Evolutionary conservation across 768 basidiomycete species (phyloP).

Genomic region (Tephrocybe rancida): DNA sequence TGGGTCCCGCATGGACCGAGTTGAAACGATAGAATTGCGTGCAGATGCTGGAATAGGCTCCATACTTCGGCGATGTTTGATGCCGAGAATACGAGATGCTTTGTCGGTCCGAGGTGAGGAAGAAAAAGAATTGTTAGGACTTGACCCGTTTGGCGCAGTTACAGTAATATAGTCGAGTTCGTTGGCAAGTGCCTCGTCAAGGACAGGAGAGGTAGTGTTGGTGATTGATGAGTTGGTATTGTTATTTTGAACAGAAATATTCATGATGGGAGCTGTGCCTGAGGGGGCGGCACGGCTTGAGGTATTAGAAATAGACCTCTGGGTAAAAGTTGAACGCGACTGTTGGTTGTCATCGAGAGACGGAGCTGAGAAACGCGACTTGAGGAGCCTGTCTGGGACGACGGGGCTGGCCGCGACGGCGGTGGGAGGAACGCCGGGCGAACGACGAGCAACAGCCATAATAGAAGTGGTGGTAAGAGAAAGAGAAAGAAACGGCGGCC

Average conservation of each 20-base stretch:
- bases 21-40: slow-evolving; percentile 78
- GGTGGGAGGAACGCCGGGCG: slow-evolving; percentile 30
- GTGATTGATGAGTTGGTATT: slow-evolving; percentile 23
- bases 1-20: slow-evolving; percentile 61
- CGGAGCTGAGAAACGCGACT: slow-evolving; percentile 53
- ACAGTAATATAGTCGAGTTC: slow-evolving; percentile 75
- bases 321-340: slow-evolving; percentile 24
- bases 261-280: slow-evolving; percentile 56
- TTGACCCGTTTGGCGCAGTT: slow-evolving; percentile 30
- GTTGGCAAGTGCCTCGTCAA: slow-evolving; percentile 59
- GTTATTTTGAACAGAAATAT: slow-evolving; percentile 44
- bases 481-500: background rate
- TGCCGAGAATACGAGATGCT: slow-evolving; percentile 77
- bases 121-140: slow-evolving; percentile 34
- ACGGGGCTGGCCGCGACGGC: slow-evolving; percentile 39
- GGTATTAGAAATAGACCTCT: slow-evolving; percentile 17
- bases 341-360: slow-evolving; percentile 36
- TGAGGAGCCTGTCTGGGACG: slow-evolving; percentile 44
- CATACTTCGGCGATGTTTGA: slow-evolving; percentile 76
- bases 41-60: slow-evolving; percentile 81
- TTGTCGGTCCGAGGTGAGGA: slow-evolving; percentile 60
- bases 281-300: slow-evolving; percentile 30
- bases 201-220: slow-evolving; percentile 29
- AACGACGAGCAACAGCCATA: slow-evolving; percentile 12
- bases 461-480: slow-evolving; percentile 7